phyloP scores from a whole-genome alignment of 495 filamentous ascomycete genomes.

The Xylaria castorea region DNA sequence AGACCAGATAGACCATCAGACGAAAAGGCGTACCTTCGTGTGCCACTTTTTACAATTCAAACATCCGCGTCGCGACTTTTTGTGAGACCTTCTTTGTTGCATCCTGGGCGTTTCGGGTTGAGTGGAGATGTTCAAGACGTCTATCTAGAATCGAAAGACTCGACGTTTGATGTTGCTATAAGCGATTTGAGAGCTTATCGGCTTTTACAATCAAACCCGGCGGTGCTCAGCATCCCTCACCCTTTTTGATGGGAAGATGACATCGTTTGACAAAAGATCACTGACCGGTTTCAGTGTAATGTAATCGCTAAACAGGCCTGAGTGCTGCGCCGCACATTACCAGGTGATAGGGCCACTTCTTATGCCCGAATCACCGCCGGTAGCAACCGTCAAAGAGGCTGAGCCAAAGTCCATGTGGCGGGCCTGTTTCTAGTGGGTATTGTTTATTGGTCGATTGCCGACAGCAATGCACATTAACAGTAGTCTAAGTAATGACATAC shows the following conservation, averaged over 20 bases:
- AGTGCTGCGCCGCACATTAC: slow-evolving; percentile 14
- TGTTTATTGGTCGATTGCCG: slow-evolving; percentile 14
- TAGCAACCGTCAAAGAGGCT: slow-evolving; percentile 14
- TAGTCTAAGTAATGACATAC: neutral
- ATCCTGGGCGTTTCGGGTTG: slow-evolving; percentile 26
- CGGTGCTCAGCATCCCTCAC: slow-evolving; percentile 1
- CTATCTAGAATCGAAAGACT: neutral
- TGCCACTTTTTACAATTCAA: slow-evolving; percentile 50
- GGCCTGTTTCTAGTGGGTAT: neutral
- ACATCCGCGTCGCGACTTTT: slow-evolving; percentile 48
- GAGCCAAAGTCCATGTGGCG: slow-evolving; percentile 17
- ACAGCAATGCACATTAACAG: neutral
- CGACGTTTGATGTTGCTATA: neutral
- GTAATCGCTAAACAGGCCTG: slow-evolving; percentile 14
- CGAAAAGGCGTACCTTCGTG: slow-evolving; percentile 38
- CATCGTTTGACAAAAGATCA: neutral
- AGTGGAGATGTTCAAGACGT: neutral
- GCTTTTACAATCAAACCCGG: slow-evolving; percentile 6
- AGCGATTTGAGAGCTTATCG: slow-evolving; percentile 13
- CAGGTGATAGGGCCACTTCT: slow-evolving; percentile 11
- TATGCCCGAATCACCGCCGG: slow-evolving; percentile 17
- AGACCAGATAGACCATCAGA: neutral
- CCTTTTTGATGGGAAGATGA: slow-evolving; percentile 18
- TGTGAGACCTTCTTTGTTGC: slow-evolving; percentile 46
- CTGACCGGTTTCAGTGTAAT: slow-evolving; percentile 5